These are phyloP conservation scores for Starmerella potacharoeniae DNA, from an alignment of 805 yeast genomes.

Conservation along the genomic window DNA sequence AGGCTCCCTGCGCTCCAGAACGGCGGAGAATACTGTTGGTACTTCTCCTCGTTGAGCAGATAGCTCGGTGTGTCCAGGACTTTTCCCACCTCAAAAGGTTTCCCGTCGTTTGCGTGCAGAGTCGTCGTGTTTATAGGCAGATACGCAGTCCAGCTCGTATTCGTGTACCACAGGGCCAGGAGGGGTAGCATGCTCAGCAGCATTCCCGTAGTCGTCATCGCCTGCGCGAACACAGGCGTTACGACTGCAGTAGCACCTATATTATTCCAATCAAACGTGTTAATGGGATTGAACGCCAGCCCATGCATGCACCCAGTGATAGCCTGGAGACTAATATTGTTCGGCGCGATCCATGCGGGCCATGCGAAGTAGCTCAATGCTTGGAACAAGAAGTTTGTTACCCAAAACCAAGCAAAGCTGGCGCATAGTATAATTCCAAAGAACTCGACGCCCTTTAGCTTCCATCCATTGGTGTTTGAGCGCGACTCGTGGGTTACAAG, in stretches of 20 bases:
- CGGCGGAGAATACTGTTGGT: slow-evolving; percentile 44
- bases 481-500: slow-evolving; percentile 22
- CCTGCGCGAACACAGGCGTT: slow-evolving; percentile 36
- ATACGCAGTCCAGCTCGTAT: slow-evolving; percentile 40
- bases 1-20: slow-evolving; percentile 46
- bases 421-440: slow-evolving; percentile 35
- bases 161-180: slow-evolving; percentile 34
- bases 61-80: slow-evolving; percentile 31
- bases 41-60: slow-evolving; percentile 35
- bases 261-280: slow-evolving; percentile 40
- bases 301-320: slow-evolving; percentile 44
- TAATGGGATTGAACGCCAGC: slow-evolving; percentile 37
- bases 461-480: slow-evolving; percentile 46
- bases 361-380: slow-evolving; percentile 55
- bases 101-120: slow-evolving; percentile 35
- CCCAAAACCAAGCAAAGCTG: slow-evolving; percentile 50
- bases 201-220: slow-evolving; percentile 31
- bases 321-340: slow-evolving; percentile 48
- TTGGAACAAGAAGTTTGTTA: slow-evolving; percentile 55
- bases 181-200: slow-evolving; percentile 29
- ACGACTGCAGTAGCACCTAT: slow-evolving; percentile 28
- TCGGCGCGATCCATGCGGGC: slow-evolving; percentile 46
- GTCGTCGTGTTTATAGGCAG: slow-evolving; percentile 40
- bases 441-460: slow-evolving; percentile 41
- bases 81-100: slow-evolving; percentile 34